A percentile compares a stretch with the other conserved stretches of the same genome.
These are phyloP conservation scores for Solanum microdontum DNA, from an alignment of 257 asterid species.

Conservation along the genomic window DNA sequence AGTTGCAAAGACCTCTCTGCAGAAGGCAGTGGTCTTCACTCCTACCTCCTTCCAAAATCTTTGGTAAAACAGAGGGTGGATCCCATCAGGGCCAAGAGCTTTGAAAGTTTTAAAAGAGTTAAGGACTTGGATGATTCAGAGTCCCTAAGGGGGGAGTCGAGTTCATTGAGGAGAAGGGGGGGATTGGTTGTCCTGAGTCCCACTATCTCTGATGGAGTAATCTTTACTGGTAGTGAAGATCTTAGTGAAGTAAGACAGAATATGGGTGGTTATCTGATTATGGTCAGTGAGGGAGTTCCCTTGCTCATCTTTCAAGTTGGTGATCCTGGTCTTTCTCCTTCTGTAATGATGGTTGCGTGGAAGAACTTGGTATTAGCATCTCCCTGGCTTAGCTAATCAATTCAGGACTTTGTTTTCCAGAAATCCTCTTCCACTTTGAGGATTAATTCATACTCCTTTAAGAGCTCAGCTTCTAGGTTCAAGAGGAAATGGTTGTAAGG, in stretches of 20 bases:
- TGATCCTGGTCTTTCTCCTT: not conserved
- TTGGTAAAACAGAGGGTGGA: not conserved
- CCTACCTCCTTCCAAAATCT: not conserved
- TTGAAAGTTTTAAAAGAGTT: not conserved
- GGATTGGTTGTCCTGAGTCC: too few relatives aligned
- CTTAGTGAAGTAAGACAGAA: too few relatives aligned
- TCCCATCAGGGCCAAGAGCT: not conserved
- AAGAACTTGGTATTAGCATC: not conserved
- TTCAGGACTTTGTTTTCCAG: not conserved
- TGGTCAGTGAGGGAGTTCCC: not conserved
- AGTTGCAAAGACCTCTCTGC: not conserved
- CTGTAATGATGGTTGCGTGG: rapidly evolving
- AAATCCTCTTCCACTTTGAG: not conserved
- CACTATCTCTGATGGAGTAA: too few relatives aligned
- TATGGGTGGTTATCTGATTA: not conserved
- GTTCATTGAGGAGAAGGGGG: too few relatives aligned
- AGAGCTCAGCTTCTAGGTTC: not conserved
- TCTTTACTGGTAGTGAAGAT: too few relatives aligned
- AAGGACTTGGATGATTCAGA: too few relatives aligned
- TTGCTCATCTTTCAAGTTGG: too few relatives aligned
- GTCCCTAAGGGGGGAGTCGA: too few relatives aligned
- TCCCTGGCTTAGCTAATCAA: not conserved
- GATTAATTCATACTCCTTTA: too few relatives aligned
- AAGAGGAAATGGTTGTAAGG: not conserved
- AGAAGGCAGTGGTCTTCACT: not conserved